These are phyloP conservation scores for Sicyos edulis DNA, from an alignment of 306 rosid species.

Conservation along the genomic window DNA sequence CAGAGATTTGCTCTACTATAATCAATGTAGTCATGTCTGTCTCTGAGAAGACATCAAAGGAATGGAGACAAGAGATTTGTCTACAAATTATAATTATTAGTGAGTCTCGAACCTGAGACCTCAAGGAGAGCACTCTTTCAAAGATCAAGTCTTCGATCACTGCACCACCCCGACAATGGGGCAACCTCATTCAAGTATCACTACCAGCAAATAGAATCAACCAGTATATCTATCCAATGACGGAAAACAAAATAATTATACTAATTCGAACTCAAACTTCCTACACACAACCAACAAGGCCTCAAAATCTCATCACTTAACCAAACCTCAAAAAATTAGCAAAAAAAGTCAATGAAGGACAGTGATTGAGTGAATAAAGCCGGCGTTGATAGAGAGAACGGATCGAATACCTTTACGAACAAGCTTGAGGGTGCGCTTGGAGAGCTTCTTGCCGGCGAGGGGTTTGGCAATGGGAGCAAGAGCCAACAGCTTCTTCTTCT, in stretches of 20 bases:
- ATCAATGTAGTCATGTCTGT: too few species aligned
- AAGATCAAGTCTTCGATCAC: too few species aligned
- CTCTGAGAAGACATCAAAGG: too few species aligned
- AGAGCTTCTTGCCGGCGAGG: slow-evolving; percentile 90
- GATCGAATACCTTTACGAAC: slow-evolving; percentile 66
- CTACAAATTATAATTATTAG: too few species aligned
- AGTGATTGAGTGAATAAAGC: background rate
- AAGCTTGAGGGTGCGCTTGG: slow-evolving; percentile 78
- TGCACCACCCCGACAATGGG: too few species aligned
- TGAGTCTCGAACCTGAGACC: too few species aligned
- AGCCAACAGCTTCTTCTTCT: slow-evolving; percentile 65
- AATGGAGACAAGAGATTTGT: too few species aligned
- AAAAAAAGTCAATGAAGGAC: background rate
- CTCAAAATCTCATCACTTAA: background rate
- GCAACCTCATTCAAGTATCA: background rate
- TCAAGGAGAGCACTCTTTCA: too few species aligned
- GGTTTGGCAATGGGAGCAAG: slow-evolving; percentile 90
- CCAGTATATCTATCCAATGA: background rate
- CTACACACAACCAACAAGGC: background rate
- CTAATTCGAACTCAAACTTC: slow-evolving; percentile 1
- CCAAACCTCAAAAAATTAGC: background rate
- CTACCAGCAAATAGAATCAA: background rate
- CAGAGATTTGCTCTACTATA: too few species aligned
- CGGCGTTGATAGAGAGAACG: background rate
- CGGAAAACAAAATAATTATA: background rate